Evolutionary conservation across 495 filamentous ascomycete genomes (phyloP).

Genomic region (Aspergillus nanangensis): DNA sequence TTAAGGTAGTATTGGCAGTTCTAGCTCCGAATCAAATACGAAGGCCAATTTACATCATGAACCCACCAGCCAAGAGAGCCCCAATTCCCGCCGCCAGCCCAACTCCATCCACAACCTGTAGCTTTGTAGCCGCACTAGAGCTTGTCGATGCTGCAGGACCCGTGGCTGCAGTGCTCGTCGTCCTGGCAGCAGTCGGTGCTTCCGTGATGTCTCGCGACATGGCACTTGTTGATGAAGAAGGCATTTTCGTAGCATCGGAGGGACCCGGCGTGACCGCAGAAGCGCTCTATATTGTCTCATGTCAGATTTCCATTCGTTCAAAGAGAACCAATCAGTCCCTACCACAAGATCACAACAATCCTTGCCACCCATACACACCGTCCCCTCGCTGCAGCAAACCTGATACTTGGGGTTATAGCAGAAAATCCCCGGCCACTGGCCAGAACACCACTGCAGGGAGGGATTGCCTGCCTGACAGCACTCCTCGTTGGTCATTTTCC

Average conservation of each 20-base stretch:
- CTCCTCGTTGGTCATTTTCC: neutral
- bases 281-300: neutral
- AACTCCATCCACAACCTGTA: neutral
- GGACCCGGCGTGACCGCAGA: neutral
- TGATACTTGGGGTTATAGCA: slow-evolving; percentile 1
- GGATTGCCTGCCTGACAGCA: slow-evolving; percentile 1
- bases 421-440: neutral
- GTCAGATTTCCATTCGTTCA: neutral
- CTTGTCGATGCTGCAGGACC: neutral
- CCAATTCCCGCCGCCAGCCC: neutral
- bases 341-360: slow-evolving; percentile 8
- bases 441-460: slow-evolving; percentile 5
- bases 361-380: slow-evolving; percentile 2
- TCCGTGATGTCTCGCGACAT: neutral
- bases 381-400: slow-evolving; percentile 5
- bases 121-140: neutral
- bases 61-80: neutral
- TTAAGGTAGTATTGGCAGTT: too few species aligned
- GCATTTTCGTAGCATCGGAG: neutral
- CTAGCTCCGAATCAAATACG: too few species aligned
- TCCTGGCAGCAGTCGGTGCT: neutral
- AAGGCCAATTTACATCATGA: neutral
- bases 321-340: neutral
- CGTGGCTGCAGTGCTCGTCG: neutral
- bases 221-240: neutral